Base-by-base conservation (phyloP, 2,329 filamentous ascomycete genomes). In the Pseudogymnoascus pannorum region DNA sequence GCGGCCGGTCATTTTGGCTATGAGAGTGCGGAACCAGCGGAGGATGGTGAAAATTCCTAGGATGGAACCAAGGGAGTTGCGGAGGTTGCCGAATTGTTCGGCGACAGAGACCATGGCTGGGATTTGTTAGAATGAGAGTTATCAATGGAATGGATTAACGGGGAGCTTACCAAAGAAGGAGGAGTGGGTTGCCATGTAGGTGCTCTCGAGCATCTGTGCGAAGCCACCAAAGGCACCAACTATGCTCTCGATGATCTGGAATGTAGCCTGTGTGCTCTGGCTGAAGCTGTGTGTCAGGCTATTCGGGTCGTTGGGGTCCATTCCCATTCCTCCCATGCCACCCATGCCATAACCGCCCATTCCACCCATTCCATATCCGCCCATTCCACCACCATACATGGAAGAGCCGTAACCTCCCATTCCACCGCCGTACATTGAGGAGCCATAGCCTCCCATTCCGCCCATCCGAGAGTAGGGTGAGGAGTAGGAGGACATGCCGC, bases 131-230 rank as follows among this genome's bases (percentile, higher is more conserved):
- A 58, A 60, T 60, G 51, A 35, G 70, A 8, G 61, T 18, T 33
- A 20, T 22, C 31, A 26, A 26, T 59, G 5, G 12, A 60, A 54
- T 61, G n/a, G 35, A 31, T 14, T 66, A 68, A 60, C 48, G 59
- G 31, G n/a, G 59, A 12, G 76, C 88, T 70, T 83, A 96, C 92
- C 92, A 71, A 97, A 99, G 76, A 99, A 99, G 60, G 91, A 96
- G 5, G 92, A 97, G 75, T 99, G 94, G 0, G 94, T 99, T 29
- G 95, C 94, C 95, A 99, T 99, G 71, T 97, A 99, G 9, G 94
- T 97, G 79, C 94, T 97, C 77, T 99, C 94, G 26, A 99, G 82
- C 94, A 99, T 99, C 78, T 99, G 94, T 11, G 95, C 91, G 72
- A 99, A 97, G 0, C 95, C 94, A 18, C 92, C 92, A 78, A 99